Conservation (phyloP, 2,329 filamentous ascomycete genomes). For the Sporothrix pseudoabietina region DNA sequence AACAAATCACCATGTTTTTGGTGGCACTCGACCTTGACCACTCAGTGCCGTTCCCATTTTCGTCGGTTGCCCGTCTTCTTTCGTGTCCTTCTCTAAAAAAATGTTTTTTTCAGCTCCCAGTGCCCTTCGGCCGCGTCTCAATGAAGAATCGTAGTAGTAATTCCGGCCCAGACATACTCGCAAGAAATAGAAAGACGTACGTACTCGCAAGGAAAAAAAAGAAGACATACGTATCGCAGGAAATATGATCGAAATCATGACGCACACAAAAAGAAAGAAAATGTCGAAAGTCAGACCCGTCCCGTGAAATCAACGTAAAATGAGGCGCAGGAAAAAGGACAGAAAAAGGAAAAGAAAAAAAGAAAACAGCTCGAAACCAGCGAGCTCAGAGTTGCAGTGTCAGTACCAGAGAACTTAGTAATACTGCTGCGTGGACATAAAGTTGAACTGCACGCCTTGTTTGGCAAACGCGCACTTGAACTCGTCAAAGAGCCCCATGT, state of each 20-base stretch:
- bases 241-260: not conserved
- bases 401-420: not conserved
- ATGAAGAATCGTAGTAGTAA: not conserved
- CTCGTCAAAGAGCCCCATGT: not conserved
- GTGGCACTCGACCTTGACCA: not conserved
- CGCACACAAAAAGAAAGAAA: not conserved
- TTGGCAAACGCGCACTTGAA: not conserved
- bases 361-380: constrained; percentile 3
- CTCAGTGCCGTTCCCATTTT: not conserved
- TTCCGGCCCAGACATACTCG: not conserved
- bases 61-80: not conserved
- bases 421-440: not conserved
- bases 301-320: not conserved
- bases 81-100: not conserved
- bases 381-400: not conserved
- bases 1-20: not conserved
- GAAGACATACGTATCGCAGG: not conserved
- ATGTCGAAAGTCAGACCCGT: not conserved
- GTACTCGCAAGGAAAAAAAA: not conserved
- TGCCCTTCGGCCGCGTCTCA: not conserved
- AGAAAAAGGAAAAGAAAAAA: not conserved
- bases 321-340: not conserved
- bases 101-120: too few relatives aligned
- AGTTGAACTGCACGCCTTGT: not conserved
- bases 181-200: not conserved